A percentile compares a stretch with the other conserved stretches of the same genome.
Evolutionary conservation across 805 yeast species (phyloP).

Genomic region (Candida coleopterorum): DNA sequence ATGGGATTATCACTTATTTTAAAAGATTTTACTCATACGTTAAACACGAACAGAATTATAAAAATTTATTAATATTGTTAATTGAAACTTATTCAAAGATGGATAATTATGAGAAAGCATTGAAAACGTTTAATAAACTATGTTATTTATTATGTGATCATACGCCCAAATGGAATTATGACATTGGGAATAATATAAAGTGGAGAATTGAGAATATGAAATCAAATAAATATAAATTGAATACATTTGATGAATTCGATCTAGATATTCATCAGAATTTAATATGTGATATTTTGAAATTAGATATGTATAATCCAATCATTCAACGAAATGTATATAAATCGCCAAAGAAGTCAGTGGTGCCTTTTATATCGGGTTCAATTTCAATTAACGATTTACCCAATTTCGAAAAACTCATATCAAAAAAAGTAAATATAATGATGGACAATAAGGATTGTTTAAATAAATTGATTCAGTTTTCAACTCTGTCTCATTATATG

Average conservation of each 20-base stretch:
- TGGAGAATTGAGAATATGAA: slow-evolving; percentile 22
- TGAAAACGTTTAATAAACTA: slow-evolving; percentile 19
- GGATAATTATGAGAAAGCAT: slow-evolving; percentile 19
- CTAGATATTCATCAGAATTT: slow-evolving; percentile 12
- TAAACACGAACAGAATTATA: slow-evolving; percentile 25
- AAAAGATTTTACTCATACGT: slow-evolving; percentile 33
- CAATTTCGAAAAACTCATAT: slow-evolving; percentile 19
- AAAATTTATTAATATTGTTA: slow-evolving; percentile 20
- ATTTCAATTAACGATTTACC: slow-evolving; percentile 29
- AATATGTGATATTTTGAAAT: slow-evolving; percentile 4
- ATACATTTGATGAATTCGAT: slow-evolving; percentile 6
- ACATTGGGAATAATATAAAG: slow-evolving; percentile 12
- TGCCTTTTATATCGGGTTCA: slow-evolving; percentile 26
- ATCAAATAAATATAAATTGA: slow-evolving; percentile 11
- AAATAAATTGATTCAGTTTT: slow-evolving; percentile 10
- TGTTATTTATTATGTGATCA: slow-evolving; percentile 2
- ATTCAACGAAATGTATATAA: slow-evolving; percentile 25
- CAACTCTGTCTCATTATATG: slow-evolving; percentile 22
- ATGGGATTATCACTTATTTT: slow-evolving; percentile 31
- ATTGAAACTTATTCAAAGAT: slow-evolving; percentile 28
- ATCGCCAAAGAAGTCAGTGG: slow-evolving; percentile 13
- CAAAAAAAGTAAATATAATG: slow-evolving; percentile 8
- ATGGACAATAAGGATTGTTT: not conserved
- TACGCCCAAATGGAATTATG: slow-evolving; percentile 8
- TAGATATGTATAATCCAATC: slow-evolving; percentile 19